Conservation (phyloP, 129 eudicot species). For the Flaveria trinervia region DNA sequence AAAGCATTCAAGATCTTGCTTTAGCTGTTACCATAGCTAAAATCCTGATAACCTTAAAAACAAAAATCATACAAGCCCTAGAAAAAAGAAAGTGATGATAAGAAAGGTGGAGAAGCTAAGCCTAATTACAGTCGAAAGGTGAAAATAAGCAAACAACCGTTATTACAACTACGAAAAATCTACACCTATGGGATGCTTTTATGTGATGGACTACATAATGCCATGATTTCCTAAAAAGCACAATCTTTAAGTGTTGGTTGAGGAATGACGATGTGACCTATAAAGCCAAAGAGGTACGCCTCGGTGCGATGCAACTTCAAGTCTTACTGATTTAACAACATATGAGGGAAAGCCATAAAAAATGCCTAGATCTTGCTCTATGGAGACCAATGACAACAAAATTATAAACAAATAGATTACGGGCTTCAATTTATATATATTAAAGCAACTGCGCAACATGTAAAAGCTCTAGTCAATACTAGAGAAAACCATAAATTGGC, state of each 20-base stretch:
- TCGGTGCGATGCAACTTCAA: background rate
- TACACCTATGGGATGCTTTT: background rate
- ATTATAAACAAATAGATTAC: background rate
- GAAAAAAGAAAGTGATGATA: background rate
- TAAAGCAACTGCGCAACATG: background rate
- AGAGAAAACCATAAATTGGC: too few species aligned
- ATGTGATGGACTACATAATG: background rate
- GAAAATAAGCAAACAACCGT: background rate
- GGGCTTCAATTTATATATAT: background rate
- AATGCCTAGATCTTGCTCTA: too few species aligned
- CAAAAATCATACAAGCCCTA: background rate
- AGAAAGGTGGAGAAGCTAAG: too few species aligned
- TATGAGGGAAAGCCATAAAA: background rate
- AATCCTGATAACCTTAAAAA: too few species aligned
- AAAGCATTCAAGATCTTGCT: background rate
- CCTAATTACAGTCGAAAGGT: background rate
- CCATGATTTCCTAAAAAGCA: background rate
- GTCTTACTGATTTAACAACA: background rate
- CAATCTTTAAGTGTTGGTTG: background rate
- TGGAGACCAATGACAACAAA: background rate
- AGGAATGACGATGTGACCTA: background rate
- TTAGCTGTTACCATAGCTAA: background rate
- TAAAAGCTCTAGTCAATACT: background rate
- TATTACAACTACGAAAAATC: background rate
- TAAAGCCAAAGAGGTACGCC: background rate